Base-by-base conservation (phyloP, 495 filamentous ascomycete genomes). In the Hypoxylon cercidicola region DNA sequence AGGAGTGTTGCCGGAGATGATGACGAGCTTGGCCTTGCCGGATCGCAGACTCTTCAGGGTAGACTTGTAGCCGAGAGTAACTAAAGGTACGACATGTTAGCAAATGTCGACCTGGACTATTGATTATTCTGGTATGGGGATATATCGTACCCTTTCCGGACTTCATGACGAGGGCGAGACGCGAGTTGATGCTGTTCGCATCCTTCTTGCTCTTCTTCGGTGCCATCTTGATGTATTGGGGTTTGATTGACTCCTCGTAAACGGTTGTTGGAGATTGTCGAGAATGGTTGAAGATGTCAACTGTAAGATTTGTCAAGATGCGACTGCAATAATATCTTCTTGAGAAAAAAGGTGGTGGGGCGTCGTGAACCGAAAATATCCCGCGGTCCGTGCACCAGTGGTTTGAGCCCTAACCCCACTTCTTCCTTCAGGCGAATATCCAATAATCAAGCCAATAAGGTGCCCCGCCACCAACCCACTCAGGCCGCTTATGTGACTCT, bases 201-300 rank as follows among this genome's bases (percentile, higher is more conserved):
- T 90, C 88, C 83, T 93, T 95, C 88, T 94, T 95, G 78, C 81
- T 82, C 85, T 95, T 97, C 89, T 97, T 97, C 76, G 91, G 90
- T 78, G 93, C 91, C 93, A 93, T 94, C 73, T 69, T 69, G 60
- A 57, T n/a, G 59, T 34, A 11, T 62, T 44, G n/a, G 20, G 48
- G 46, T 16, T 16, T 44, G 45, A 46, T 68, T 62, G 59, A 62
- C 16, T 53, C 55, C 68, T 71, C 57, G 69, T 58, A 65, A 63
- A 40, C 35, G 50, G 51, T 32, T 20, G 40, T 65, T 59, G 64
- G 59, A 62, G 59, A 63, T 65, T 68, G 60, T 72, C 50, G 58
- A 51, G 57, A 64, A 15, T 20, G 52, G 47, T 9, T 55, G 60
- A 49, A 61, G 45, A 63, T 45, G 47, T 43, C 51, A 75, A 35